Evolutionary conservation across 208 protist species (phyloP).

Genomic region (Trypanosoma rangeli): DNA sequence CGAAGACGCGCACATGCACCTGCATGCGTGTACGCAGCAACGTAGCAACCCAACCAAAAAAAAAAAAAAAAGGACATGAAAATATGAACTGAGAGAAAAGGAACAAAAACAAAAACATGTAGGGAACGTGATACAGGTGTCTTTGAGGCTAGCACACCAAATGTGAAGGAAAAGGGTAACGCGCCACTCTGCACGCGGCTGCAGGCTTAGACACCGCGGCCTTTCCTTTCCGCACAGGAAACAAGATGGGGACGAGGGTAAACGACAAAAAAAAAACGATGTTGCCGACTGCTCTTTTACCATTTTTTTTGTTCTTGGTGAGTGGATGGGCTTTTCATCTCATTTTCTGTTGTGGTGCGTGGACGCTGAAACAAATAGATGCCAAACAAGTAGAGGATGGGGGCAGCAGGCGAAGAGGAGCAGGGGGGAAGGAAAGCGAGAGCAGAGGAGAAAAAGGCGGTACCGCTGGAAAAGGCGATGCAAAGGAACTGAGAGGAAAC

Average conservation of each 20-base stretch:
- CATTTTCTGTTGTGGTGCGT: neutral
- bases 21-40: neutral
- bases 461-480: neutral
- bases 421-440: neutral
- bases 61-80: neutral
- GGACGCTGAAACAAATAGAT: neutral
- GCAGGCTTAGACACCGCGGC: neutral
- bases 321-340: neutral
- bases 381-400: neutral
- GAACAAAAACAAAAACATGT: no score
- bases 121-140: no score
- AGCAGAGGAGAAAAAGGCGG: neutral
- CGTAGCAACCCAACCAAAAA: neutral
- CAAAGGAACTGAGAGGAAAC: neutral
- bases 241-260: neutral
- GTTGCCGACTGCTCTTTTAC: neutral
- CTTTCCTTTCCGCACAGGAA: neutral
- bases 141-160: neutral
- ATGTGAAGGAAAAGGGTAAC: neutral
- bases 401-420: neutral
- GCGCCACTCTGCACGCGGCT: neutral
- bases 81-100: neutral
- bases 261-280: neutral
- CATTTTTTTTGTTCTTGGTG: neutral
- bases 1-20: neutral